Evolutionary conservation across 1,139 yeast species (phyloP), one percentile per base, ranked within the genome.

Genomic region (Hyphopichia khmerensis): DNA sequence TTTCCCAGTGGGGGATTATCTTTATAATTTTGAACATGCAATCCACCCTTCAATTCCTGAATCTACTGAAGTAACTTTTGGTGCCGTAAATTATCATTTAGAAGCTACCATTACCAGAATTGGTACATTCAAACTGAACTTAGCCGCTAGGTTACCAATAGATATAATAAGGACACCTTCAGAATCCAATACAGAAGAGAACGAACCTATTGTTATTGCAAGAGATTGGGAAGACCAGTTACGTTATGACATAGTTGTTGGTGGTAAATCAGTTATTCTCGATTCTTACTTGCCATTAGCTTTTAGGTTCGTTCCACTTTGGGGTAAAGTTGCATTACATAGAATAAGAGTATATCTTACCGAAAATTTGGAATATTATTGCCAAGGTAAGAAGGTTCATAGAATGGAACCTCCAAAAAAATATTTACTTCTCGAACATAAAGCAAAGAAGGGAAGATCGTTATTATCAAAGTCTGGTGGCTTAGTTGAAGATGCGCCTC

Each of bases 151-250:
- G 46, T 63, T 79, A 38, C 87, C 88, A 1, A 75, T 93, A 1
- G 72, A 71, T 4, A 69, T 93, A 21, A 79, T 93, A 6, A 72
- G 99, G 48, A 77, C 90, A 0, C 93, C 91, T 8, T 75, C 89
- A 0, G 91, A 86, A 46, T 79, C 78, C 36, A 87, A 89, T 41
- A 75, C 85, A 34, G 98, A 93, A 59, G 91, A 88, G 55, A 84
- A 87, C 47, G 99, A 93, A 59, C 98, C 99, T 0, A 93, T 93
- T 42, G 88, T 90, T 5, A 90, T 93, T 34, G 75, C 87, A 14
- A 75, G 95, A 49, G 93, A 87, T 52, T 93, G 99, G 99, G 98
- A 93, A 60, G 91, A 87, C 58, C 90, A 87, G 57, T 64, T 93
- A 34, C 83, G 84, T 51, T 93, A 93, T 58, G 97, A 93, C 57